These are phyloP conservation scores for Boletus pseudo-olivaceus DNA, from an alignment of 768 basidiomycete genomes.

Conservation along the genomic window DNA sequence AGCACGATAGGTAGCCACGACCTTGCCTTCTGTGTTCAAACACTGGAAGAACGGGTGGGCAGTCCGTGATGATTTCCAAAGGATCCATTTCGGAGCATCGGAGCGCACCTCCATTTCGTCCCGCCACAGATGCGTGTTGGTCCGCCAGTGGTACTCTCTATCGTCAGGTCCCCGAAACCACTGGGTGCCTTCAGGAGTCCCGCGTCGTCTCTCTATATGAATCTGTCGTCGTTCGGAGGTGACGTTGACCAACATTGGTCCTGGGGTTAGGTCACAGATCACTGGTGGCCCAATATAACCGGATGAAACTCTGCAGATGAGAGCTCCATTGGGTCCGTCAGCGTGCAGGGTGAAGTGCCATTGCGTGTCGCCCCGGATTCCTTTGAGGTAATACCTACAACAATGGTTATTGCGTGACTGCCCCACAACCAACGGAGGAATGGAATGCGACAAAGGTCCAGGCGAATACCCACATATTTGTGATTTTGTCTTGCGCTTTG, in stretches of 20 bases:
- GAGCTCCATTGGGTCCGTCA: constrained; percentile 13
- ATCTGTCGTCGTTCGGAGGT: constrained; percentile 6
- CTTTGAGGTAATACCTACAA: constrained; percentile 24
- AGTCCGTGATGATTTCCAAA: background rate
- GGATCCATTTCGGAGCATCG: background rate
- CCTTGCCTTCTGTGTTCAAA: constrained; percentile 11
- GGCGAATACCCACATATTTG: constrained; percentile 14
- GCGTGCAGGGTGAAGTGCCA: constrained; percentile 23
- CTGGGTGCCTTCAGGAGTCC: constrained; percentile 7
- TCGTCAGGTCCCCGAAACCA: constrained; percentile 27
- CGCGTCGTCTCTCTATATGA: constrained; percentile 11
- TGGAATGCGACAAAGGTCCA: background rate
- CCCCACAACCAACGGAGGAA: background rate
- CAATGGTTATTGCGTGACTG: background rate
- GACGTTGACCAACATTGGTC: constrained; percentile 14
- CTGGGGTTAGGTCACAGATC: constrained; percentile 1
- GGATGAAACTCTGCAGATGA: constrained; percentile 21
- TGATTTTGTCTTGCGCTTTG: constrained; percentile 24
- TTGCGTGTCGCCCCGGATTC: constrained; percentile 11
- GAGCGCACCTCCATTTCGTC: constrained; percentile 24
- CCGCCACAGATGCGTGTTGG: constrained; percentile 8
- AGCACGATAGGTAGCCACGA: constrained; percentile 28
- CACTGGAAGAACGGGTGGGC: constrained; percentile 4
- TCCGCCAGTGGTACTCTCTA: constrained; percentile 22
- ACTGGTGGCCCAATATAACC: constrained; percentile 19